Conservation (phyloP, 768 basidiomycete species). For the Mycena venus region DNA sequence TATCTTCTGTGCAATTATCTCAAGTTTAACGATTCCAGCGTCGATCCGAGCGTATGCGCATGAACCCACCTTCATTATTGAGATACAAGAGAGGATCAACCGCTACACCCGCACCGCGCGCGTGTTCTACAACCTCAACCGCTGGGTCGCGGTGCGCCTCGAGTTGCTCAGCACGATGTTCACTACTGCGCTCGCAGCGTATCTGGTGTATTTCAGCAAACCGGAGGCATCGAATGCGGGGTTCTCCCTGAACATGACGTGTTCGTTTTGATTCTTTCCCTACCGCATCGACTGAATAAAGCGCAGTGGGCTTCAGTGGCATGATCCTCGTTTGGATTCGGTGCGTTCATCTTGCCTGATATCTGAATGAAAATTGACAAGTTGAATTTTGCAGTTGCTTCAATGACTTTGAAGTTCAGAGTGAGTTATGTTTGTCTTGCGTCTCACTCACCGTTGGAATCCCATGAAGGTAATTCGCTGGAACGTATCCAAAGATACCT, state of each 20-base stretch:
- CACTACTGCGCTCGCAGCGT: conserved; percentile 5
- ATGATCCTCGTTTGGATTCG: conserved; percentile 67
- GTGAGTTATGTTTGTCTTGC: conserved; percentile 36
- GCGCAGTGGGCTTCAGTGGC: conserved; percentile 64
- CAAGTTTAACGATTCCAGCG: too few relatives aligned
- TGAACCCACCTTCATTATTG: conserved; percentile 58
- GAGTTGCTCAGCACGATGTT: conserved; percentile 32
- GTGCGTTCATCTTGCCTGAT: not conserved
- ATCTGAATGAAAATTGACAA: not conserved
- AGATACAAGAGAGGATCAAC: conserved; percentile 67
- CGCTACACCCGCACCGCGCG: conserved; percentile 47
- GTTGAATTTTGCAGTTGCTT: conserved; percentile 33
- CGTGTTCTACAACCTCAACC: conserved; percentile 59
- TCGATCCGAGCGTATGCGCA: conserved; percentile 78
- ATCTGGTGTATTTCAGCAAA: conserved; percentile 11
- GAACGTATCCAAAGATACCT: conserved; percentile 69
- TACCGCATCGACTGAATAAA: not conserved
- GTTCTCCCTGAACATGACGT: conserved; percentile 57
- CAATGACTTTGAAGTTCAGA: conserved; percentile 61
- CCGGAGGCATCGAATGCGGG: conserved; percentile 58
- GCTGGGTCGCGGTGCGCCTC: conserved; percentile 26
- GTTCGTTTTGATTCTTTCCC: conserved; percentile 42
- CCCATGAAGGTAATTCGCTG: conserved; percentile 52
- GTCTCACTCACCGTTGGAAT: conserved; percentile 39
- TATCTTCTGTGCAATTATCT: not conserved